A percentile compares a stretch with the other conserved stretches of the same genome.
Conservation (phyloP, 2,329 filamentous ascomycete genomes). For the Tolypocladium inflatum region DNA sequence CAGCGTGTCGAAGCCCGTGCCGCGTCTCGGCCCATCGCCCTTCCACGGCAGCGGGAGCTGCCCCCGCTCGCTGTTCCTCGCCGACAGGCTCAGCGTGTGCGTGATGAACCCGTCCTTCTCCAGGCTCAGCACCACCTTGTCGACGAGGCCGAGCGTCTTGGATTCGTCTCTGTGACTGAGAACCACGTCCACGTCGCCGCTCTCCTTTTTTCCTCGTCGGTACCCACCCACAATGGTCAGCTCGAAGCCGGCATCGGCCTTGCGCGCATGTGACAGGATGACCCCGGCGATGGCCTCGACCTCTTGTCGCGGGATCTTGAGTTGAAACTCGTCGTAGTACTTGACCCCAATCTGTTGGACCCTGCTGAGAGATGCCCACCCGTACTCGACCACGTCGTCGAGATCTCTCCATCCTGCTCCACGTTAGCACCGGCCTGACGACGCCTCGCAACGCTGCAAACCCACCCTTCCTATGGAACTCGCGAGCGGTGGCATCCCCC, state of each 20-base stretch:
- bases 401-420: slow-evolving; percentile 64
- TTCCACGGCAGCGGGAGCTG: slow-evolving; percentile 52
- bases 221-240: slow-evolving; percentile 70
- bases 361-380: slow-evolving; percentile 64
- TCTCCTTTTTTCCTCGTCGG: slow-evolving; percentile 62
- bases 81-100: slow-evolving; percentile 66
- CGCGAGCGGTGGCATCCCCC: slow-evolving; percentile 66
- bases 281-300: slow-evolving; percentile 57
- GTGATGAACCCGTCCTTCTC: slow-evolving; percentile 66
- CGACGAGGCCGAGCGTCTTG: slow-evolving; percentile 61
- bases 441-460: background rate
- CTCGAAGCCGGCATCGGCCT: slow-evolving; percentile 44
- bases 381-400: slow-evolving; percentile 76
- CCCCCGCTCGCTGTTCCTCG: slow-evolving; percentile 60
- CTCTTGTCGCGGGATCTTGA: slow-evolving; percentile 62
- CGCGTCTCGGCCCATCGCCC: slow-evolving; percentile 23
- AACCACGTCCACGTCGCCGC: slow-evolving; percentile 80
- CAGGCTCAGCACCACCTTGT: slow-evolving; percentile 59
- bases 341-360: slow-evolving; percentile 93
- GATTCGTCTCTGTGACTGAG: slow-evolving; percentile 67
- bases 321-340: slow-evolving; percentile 77
- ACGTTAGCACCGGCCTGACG: slow-evolving; percentile 1
- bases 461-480: slow-evolving; percentile 62
- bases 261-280: slow-evolving; percentile 58
- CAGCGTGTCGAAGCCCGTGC: slow-evolving; percentile 70